Evolutionary conservation across 176 grass and related monocot species (phyloP).

Genomic region (Zoysia pacifica): DNA sequence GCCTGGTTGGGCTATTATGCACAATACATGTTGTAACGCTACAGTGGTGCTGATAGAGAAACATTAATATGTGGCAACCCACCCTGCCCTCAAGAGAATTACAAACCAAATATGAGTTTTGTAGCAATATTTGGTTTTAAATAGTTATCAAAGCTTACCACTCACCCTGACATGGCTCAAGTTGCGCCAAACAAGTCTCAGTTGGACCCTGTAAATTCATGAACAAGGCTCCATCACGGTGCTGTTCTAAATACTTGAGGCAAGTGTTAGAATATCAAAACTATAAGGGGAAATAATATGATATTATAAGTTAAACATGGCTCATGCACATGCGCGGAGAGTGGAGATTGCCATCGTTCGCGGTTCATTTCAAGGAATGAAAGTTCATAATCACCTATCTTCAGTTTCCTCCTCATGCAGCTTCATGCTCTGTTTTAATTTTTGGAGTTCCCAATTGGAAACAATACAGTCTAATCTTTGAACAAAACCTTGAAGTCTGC

Average conservation of each 20-base stretch:
- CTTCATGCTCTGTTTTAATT: background rate
- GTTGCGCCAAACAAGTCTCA: background rate
- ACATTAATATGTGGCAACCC: background rate
- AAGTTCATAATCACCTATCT: conserved; percentile 3
- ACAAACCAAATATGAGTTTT: background rate
- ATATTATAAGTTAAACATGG: conserved; percentile 3
- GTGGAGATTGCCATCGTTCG: too few species aligned
- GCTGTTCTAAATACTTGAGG: background rate
- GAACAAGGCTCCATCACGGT: background rate
- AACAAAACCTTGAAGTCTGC: background rate
- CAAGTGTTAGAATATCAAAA: background rate
- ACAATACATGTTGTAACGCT: conserved; percentile 4
- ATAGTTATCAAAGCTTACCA: background rate
- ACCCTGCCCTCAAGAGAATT: background rate
- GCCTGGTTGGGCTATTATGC: background rate
- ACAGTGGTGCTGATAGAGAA: background rate
- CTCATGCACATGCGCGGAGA: background rate
- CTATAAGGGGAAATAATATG: background rate
- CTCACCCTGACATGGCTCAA: background rate
- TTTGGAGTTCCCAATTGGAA: conserved; percentile 1
- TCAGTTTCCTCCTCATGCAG: background rate
- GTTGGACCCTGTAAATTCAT: background rate
- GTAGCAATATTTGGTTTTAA: conserved; percentile 1
- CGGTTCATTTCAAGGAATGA: background rate
- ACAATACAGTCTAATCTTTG: background rate